Evolutionary conservation across 768 basidiomycete genomes (phyloP).

Genomic region (Auricularia heimuer): DNA sequence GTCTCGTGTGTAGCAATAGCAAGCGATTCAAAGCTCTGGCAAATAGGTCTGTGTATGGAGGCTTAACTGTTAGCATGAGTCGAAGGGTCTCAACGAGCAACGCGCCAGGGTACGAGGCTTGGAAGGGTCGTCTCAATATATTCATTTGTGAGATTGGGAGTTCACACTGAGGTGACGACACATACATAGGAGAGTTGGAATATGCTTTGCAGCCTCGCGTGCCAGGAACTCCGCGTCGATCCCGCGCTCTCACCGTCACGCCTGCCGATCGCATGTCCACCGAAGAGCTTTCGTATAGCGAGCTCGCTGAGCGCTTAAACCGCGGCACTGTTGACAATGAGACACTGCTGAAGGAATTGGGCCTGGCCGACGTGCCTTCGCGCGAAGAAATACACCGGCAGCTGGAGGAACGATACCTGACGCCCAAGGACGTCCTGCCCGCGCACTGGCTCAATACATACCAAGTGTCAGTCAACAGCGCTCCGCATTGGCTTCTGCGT

Average conservation of each 20-base stretch:
- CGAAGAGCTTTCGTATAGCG: background rate
- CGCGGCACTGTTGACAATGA: constrained; percentile 7
- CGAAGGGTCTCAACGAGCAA: too few species aligned
- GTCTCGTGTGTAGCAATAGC: too few species aligned
- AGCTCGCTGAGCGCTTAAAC: background rate
- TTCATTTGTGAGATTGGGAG: too few species aligned
- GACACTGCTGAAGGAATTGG: constrained; percentile 42
- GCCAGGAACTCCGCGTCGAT: background rate
- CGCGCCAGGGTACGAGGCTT: too few species aligned
- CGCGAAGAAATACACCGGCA: constrained; percentile 50
- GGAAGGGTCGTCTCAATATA: too few species aligned
- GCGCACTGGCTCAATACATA: constrained; percentile 68
- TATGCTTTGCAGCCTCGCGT: background rate
- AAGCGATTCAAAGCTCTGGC: too few species aligned
- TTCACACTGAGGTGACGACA: too few species aligned
- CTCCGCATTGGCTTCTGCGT: background rate
- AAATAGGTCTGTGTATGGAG: too few species aligned
- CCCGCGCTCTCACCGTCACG: background rate
- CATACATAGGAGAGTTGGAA: background rate
- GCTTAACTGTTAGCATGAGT: too few species aligned
- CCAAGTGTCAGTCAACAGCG: constrained; percentile 55
- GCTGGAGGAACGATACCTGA: constrained; percentile 66
- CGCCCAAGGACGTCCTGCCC: constrained; percentile 57
- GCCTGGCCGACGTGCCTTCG: constrained; percentile 47
- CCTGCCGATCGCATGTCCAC: background rate